Conservation (phyloP, 495 filamentous ascomycete genomes). For the Aspergillus diversus region DNA sequence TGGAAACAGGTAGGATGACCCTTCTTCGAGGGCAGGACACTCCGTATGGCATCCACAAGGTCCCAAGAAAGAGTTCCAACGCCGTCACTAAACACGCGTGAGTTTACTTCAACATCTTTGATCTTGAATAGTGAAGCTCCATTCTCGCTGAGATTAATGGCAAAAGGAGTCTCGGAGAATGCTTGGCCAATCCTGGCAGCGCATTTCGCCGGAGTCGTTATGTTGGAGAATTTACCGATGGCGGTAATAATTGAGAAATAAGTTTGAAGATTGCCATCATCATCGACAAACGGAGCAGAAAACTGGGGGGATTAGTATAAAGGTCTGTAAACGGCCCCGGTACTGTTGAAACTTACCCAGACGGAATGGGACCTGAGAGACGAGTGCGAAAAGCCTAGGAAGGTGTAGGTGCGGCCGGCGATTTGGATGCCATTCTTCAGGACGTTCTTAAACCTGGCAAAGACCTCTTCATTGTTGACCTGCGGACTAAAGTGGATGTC, state of each 20-base stretch:
- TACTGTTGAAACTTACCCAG: constrained; percentile 40
- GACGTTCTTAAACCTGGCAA: constrained; percentile 59
- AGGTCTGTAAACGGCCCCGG: background rate
- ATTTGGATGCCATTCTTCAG: constrained; percentile 61
- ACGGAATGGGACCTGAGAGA: constrained; percentile 68
- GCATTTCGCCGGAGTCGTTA: constrained; percentile 71
- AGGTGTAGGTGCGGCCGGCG: constrained; percentile 64
- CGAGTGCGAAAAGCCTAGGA: constrained; percentile 83
- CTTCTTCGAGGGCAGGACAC: constrained; percentile 27
- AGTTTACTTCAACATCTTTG: constrained; percentile 39
- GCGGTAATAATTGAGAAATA: constrained; percentile 58
- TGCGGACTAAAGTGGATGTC: constrained; percentile 59
- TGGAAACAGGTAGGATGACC: constrained; percentile 59
- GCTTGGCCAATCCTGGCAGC: constrained; percentile 84
- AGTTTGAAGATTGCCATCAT: constrained; percentile 38
- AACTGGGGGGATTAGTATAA: constrained; percentile 40
- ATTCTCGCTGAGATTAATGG: constrained; percentile 38
- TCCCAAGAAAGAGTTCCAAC: constrained; percentile 69
- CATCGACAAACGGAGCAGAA: constrained; percentile 65
- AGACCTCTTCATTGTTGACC: constrained; percentile 55
- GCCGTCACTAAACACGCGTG: constrained; percentile 75
- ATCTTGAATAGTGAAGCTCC: constrained; percentile 30
- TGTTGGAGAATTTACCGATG: constrained; percentile 67
- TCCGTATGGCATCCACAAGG: constrained; percentile 48
- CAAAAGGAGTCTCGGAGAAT: constrained; percentile 71